Conservation (phyloP, 257 asterid genomes). For the Fraxinus excelsior region DNA sequence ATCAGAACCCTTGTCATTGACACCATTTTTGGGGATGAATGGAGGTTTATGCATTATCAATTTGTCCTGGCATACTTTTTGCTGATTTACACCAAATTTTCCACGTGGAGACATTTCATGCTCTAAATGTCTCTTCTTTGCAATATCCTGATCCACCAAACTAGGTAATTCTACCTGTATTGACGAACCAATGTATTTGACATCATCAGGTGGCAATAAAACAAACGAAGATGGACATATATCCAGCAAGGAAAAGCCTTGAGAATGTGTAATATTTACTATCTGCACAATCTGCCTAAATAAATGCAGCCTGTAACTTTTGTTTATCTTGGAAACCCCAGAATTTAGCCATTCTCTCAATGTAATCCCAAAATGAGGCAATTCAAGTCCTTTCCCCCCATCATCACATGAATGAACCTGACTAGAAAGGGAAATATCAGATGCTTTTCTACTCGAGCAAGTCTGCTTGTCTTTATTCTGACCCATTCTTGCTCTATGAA, state of each 20-base stretch:
- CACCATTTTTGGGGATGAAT: not conserved
- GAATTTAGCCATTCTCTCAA: constrained; percentile 50
- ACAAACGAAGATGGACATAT: constrained; percentile 44
- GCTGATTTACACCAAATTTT: constrained; percentile 27
- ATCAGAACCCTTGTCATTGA: not conserved
- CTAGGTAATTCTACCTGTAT: constrained; percentile 10
- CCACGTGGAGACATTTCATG: constrained; percentile 9
- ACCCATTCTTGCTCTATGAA: not conserved
- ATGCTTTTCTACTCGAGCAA: constrained; percentile 5
- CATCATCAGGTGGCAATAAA: constrained; percentile 25
- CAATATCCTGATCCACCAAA: not conserved
- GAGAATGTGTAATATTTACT: constrained; percentile 35
- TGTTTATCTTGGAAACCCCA: constrained; percentile 19
- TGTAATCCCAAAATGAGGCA: constrained; percentile 27
- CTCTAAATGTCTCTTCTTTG: constrained; percentile 34
- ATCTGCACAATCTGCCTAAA: constrained; percentile 40
- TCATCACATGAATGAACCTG: constrained; percentile 6
- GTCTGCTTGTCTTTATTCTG: constrained; percentile 20
- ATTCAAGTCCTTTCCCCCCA: constrained; percentile 13
- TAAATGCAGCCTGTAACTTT: constrained; percentile 29
- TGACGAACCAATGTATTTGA: constrained; percentile 38
- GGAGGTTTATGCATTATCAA: constrained; percentile 9
- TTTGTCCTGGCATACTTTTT: constrained; percentile 14
- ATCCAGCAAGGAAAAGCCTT: constrained; percentile 36
- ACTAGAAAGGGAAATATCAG: constrained; percentile 11